Conservation (phyloP, 371 early-diverging fungal genomes). For the Nematocida parisii region DNA sequence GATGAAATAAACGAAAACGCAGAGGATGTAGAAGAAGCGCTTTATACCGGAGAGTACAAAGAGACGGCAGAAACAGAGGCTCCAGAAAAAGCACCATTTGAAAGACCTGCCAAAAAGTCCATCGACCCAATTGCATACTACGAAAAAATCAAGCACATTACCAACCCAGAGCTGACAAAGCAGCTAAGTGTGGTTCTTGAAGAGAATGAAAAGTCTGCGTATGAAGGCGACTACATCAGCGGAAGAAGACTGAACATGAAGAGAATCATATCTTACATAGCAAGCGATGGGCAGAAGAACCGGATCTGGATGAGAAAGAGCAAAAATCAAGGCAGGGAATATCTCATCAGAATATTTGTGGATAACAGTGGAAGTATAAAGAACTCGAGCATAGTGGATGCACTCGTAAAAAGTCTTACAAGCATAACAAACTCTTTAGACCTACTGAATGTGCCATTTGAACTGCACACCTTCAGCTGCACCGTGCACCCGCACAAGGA, state of each 20-base stretch:
- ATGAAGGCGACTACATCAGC: conserved; percentile 94
- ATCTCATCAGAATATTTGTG: conserved; percentile 91
- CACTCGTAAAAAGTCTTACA: conserved; percentile 54
- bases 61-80: conserved; percentile 28
- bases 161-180: conserved; percentile 63
- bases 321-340: conserved; percentile 89
- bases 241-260: conserved; percentile 99
- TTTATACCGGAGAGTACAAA: conserved; percentile 17
- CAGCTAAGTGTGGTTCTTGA: conserved; percentile 89
- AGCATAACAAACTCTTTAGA: conserved; percentile 58
- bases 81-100: conserved; percentile 20
- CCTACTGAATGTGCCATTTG: conserved; percentile 63
- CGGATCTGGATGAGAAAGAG: conserved; percentile 98
- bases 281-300: conserved; percentile 93
- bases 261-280: conserved; percentile 96
- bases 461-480: conserved; percentile 65
- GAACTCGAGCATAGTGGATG: conserved; percentile 58
- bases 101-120: conserved; percentile 7
- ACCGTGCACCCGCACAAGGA: conserved; percentile 37
- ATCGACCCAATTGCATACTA: conserved; percentile 38
- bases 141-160: conserved; percentile 42
- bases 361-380: conserved; percentile 91
- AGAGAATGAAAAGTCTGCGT: conserved; percentile 86
- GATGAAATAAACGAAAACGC: conserved; percentile 47
- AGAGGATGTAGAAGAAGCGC: conserved; percentile 28